Evolutionary conservation across 2,329 filamentous ascomycete species (phyloP).

Genomic region (Trichoderma simmonsii): DNA sequence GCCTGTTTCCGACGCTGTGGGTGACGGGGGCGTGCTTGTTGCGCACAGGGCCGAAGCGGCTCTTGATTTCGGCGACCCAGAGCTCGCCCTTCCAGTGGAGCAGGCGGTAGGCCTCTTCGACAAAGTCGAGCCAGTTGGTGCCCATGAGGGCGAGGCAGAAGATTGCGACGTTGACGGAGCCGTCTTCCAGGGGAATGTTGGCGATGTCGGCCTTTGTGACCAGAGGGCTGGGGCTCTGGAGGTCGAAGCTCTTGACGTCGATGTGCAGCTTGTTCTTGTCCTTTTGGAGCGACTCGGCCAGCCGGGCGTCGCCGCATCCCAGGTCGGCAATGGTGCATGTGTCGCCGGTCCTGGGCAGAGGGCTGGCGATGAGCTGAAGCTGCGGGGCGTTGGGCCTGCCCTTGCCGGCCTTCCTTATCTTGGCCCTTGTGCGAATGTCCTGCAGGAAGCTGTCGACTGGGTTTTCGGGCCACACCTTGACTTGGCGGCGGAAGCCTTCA

Average conservation of each 20-base stretch:
- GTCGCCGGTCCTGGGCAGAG: slow-evolving; percentile 70
- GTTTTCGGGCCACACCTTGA: slow-evolving; percentile 94
- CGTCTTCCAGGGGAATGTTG: slow-evolving; percentile 70
- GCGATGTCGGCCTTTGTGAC: slow-evolving; percentile 90
- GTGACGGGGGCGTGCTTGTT: slow-evolving; percentile 47
- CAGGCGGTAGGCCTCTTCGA: slow-evolving; percentile 92
- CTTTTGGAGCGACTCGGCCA: slow-evolving; percentile 66
- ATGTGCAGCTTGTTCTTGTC: slow-evolving; percentile 66
- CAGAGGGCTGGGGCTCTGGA: slow-evolving; percentile 71
- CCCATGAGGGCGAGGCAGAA: slow-evolving; percentile 98
- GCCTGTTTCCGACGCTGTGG: slow-evolving; percentile 68
- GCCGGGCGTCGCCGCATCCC: slow-evolving; percentile 86
- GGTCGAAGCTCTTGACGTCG: slow-evolving; percentile 78
- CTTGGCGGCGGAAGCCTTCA: slow-evolving; percentile 91
- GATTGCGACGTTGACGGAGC: slow-evolving; percentile 78
- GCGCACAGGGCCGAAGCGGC: slow-evolving; percentile 61
- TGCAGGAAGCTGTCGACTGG: slow-evolving; percentile 84
- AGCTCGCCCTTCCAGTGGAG: slow-evolving; percentile 92
- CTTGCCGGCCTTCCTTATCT: slow-evolving; percentile 39
- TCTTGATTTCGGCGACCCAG: slow-evolving; percentile 97
- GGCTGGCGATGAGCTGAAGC: slow-evolving; percentile 33
- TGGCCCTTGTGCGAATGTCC: slow-evolving; percentile 66
- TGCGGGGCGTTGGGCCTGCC: slow-evolving; percentile 30
- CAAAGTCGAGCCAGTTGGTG: slow-evolving; percentile 95
- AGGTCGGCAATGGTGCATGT: slow-evolving; percentile 82